phyloP scores from a whole-genome alignment of 2,329 filamentous ascomycete genomes.

The Fusarium brevicatenulatum region DNA sequence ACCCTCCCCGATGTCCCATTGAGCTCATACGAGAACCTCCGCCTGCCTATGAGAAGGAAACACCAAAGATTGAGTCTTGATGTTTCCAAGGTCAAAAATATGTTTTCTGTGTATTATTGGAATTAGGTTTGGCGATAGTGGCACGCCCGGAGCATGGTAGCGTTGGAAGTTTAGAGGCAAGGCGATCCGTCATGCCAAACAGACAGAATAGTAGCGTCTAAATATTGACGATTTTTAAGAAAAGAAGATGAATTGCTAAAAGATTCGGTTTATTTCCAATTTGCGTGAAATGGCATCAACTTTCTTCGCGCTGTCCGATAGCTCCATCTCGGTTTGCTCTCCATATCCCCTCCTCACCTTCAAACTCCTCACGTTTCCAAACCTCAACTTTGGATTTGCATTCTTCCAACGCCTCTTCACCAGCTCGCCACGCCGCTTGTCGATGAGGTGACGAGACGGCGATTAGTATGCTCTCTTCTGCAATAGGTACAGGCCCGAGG shows the following conservation, averaged over 20 bases:
- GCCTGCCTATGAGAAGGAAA: constrained; percentile 48
- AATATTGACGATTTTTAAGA: constrained; percentile 6
- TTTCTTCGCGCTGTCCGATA: constrained; percentile 59
- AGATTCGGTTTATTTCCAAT: background rate
- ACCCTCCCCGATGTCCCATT: constrained; percentile 52
- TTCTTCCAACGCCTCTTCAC: constrained; percentile 87
- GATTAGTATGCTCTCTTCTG: constrained; percentile 93
- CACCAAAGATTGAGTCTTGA: constrained; percentile 8
- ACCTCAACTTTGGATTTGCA: constrained; percentile 92
- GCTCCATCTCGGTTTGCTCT: constrained; percentile 84
- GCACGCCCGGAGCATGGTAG: constrained; percentile 12
- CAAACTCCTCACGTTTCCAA: constrained; percentile 94
- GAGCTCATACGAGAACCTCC: constrained; percentile 52
- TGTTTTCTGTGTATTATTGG: constrained; percentile 10
- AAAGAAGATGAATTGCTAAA: background rate
- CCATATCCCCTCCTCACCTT: constrained; percentile 81
- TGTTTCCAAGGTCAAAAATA: background rate
- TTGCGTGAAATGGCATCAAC: background rate
- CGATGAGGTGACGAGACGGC: constrained; percentile 86
- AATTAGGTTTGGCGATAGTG: constrained; percentile 3
- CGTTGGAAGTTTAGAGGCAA: constrained; percentile 7
- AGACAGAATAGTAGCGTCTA: constrained; percentile 2
- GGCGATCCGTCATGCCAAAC: background rate
- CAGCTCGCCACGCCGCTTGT: constrained; percentile 85
- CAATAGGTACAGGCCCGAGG: constrained; percentile 84